Percentiles rank a stretch among this genome's conserved stretches.
These are phyloP conservation scores for Esteya vermicola DNA, from an alignment of 2,329 filamentous ascomycete genomes.

Conservation along the genomic window DNA sequence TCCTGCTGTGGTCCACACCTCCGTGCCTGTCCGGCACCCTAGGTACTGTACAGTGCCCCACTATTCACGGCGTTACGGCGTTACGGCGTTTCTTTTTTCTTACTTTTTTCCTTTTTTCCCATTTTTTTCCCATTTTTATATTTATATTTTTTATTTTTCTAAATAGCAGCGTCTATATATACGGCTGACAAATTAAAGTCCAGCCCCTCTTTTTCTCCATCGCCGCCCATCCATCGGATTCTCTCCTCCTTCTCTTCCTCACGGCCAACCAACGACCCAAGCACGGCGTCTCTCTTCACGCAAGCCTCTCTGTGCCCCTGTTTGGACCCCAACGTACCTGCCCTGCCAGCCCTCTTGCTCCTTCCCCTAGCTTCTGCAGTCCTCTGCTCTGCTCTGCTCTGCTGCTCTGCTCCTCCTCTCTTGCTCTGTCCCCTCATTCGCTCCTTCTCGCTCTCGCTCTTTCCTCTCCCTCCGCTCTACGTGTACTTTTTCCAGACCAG, in stretches of 20 bases:
- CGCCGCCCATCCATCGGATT: slow-evolving; percentile 1
- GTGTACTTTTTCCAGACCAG: neutral
- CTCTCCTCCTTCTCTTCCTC: too few relatives aligned
- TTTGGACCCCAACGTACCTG: too few relatives aligned
- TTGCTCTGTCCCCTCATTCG: neutral
- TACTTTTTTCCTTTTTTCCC: too few relatives aligned
- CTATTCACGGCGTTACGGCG: too few relatives aligned
- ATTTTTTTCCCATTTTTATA: neutral
- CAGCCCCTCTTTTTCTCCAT: slow-evolving; percentile 11
- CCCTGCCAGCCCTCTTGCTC: too few relatives aligned
- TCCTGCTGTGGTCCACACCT: too few relatives aligned
- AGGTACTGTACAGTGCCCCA: too few relatives aligned
- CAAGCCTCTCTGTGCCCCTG: neutral
- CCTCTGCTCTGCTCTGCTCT: neutral
- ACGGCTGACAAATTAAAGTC: slow-evolving; percentile 14
- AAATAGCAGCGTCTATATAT: neutral
- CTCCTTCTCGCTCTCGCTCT: neutral
- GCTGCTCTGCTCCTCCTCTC: neutral
- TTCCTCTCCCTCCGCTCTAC: neutral
- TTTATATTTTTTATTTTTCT: neutral
- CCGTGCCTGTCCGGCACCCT: too few relatives aligned
- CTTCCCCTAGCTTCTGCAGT: neutral
- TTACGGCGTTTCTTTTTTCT: too few relatives aligned
- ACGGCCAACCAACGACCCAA: neutral
- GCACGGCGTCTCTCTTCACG: neutral